Conservation (phyloP, 768 basidiomycete species). For the Kwoniella newhampshirensis region DNA sequence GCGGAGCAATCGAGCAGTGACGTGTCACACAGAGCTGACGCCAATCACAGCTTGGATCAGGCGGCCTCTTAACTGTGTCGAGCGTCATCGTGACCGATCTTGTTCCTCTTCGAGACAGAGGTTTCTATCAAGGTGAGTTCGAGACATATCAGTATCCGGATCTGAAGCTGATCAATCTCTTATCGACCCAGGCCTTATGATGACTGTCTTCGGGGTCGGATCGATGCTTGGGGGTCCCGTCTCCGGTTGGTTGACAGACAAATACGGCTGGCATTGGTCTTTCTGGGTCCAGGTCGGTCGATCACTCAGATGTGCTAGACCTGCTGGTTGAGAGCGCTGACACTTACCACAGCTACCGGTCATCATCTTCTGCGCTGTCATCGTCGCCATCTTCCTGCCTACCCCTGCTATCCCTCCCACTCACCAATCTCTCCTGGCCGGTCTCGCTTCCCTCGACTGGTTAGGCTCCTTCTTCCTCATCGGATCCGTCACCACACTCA, state of each 20-base stretch:
- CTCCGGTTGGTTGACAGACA: constrained; percentile 48
- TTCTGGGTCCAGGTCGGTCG: constrained; percentile 51
- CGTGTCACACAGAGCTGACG: not conserved
- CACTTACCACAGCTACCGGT: constrained; percentile 38
- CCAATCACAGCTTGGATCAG: constrained; percentile 40
- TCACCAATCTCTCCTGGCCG: constrained; percentile 32
- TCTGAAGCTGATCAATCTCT: not conserved
- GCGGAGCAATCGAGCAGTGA: too few species aligned
- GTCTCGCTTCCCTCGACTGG: constrained; percentile 47
- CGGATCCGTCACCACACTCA: constrained; percentile 38
- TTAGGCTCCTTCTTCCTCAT: constrained; percentile 43
- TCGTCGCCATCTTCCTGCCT: constrained; percentile 43
- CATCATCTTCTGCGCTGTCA: constrained; percentile 37
- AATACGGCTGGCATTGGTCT: constrained; percentile 46
- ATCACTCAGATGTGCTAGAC: not conserved
- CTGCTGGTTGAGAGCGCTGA: not conserved
- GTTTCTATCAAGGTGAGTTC: constrained; percentile 49
- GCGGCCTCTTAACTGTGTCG: constrained; percentile 50
- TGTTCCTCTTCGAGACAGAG: constrained; percentile 48
- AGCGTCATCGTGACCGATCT: constrained; percentile 51
- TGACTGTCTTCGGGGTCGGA: constrained; percentile 51
- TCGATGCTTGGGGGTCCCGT: constrained; percentile 49
- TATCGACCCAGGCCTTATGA: constrained; percentile 45
- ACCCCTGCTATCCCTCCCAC: constrained; percentile 33
- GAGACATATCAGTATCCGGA: not conserved